Evolutionary conservation across 2,329 filamentous ascomycete genomes (phyloP).

Genomic region (Epichloe amarillans): DNA sequence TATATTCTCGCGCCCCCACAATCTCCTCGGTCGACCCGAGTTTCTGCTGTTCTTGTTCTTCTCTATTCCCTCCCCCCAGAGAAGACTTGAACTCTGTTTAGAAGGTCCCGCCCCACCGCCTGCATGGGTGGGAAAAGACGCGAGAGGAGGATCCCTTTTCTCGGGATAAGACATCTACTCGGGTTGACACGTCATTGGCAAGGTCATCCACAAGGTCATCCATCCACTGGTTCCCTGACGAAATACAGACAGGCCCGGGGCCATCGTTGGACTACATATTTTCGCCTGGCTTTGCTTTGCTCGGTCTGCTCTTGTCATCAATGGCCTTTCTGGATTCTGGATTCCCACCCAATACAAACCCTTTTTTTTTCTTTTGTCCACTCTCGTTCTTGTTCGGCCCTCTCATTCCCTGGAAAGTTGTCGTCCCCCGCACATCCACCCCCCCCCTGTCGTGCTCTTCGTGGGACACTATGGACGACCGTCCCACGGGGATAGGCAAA

Average conservation of each 20-base stretch:
- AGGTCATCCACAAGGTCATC: no score
- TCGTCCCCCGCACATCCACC: neutral
- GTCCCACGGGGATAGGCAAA: neutral
- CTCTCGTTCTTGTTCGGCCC: neutral
- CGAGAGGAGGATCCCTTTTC: slow-evolving; percentile 8
- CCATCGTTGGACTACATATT: neutral
- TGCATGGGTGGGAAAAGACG: slow-evolving; percentile 6
- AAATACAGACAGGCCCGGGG: neutral
- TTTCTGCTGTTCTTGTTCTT: neutral
- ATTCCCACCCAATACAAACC: no score
- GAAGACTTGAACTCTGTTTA: neutral
- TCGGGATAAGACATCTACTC: slow-evolving; percentile 15
- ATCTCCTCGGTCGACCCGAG: neutral
- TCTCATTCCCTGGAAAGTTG: neutral
- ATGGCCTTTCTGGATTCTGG: no score
- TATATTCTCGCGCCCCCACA: neutral
- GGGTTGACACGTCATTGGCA: slow-evolving; percentile 11
- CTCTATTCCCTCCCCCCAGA: neutral
- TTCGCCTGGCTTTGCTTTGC: no score
- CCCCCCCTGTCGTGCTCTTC: neutral
- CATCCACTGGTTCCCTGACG: slow-evolving; percentile 5
- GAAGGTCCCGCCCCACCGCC: neutral
- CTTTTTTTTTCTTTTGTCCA: no score
- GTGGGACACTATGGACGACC: neutral
- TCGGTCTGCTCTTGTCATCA: no score